Percentiles rank a stretch among this genome's conserved stretches.
phyloP scores from a whole-genome alignment of 2,329 filamentous ascomycete species.

The Venturia oleaginea region DNA sequence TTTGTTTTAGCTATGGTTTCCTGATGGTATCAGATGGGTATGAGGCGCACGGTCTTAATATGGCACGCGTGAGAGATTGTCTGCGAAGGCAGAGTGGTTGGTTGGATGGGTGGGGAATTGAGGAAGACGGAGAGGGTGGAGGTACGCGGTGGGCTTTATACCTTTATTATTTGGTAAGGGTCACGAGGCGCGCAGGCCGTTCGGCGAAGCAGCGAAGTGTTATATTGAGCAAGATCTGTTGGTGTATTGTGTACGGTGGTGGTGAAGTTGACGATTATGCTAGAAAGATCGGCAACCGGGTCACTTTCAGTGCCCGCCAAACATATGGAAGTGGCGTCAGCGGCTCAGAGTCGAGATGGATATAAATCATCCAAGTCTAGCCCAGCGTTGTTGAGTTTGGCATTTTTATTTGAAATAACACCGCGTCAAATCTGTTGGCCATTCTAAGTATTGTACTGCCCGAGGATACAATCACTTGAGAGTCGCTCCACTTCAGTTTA shows the following conservation, averaged over 20 bases:
- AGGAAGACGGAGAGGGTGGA: constrained; percentile 14
- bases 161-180: neutral
- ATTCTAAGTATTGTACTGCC: too few relatives aligned
- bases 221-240: neutral
- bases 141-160: constrained; percentile 10
- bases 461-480: too few relatives aligned
- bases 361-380: neutral
- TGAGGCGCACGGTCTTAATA: neutral
- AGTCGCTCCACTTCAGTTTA: too few relatives aligned
- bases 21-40: neutral
- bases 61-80: neutral
- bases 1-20: neutral
- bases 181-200: constrained; percentile 1
- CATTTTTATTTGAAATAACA: too few relatives aligned
- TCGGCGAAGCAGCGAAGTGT: neutral
- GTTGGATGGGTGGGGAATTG: neutral
- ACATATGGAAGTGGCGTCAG: constrained; percentile 3
- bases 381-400: too few relatives aligned
- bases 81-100: neutral
- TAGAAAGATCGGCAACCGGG: constrained; percentile 1
- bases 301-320: neutral
- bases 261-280: neutral
- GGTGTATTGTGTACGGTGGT: neutral
- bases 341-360: neutral
- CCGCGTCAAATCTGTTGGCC: too few relatives aligned